Conservation (phyloP, 2,329 filamentous ascomycete species). For the Colletotrichum lini region DNA sequence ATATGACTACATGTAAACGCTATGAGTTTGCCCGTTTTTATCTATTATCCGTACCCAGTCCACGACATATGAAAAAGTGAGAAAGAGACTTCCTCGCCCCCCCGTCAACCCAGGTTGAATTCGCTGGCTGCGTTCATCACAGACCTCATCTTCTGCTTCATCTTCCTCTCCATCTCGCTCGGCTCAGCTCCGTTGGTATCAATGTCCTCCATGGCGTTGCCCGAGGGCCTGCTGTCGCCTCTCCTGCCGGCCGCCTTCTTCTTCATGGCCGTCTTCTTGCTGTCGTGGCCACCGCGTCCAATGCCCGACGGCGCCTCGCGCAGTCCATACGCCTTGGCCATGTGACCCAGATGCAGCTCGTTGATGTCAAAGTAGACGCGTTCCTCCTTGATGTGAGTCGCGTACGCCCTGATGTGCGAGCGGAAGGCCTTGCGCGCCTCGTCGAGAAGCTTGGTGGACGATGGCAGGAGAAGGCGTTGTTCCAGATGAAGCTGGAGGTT, state of each 20-base stretch:
- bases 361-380: constrained; percentile 92
- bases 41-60: constrained; percentile 32
- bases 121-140: constrained; percentile 72
- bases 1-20: constrained; percentile 36
- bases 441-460: constrained; percentile 76
- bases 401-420: constrained; percentile 93
- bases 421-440: constrained; percentile 89
- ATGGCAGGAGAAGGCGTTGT: constrained; percentile 64
- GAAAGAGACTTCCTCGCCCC: neutral
- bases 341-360: constrained; percentile 89
- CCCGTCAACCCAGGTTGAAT: constrained; percentile 75
- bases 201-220: constrained; percentile 48
- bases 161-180: constrained; percentile 71
- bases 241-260: constrained; percentile 46
- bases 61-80: neutral
- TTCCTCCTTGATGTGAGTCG: constrained; percentile 91
- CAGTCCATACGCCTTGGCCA: constrained; percentile 93
- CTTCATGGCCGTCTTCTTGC: constrained; percentile 57
- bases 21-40: constrained; percentile 30
- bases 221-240: constrained; percentile 41
- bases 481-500: constrained; percentile 72
- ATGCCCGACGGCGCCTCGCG: constrained; percentile 91
- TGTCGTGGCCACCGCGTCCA: constrained; percentile 67
- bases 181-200: constrained; percentile 50
- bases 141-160: constrained; percentile 74